Evolutionary conservation across 805 yeast genomes (phyloP).

Genomic region (Suhomyces pyralidae): DNA sequence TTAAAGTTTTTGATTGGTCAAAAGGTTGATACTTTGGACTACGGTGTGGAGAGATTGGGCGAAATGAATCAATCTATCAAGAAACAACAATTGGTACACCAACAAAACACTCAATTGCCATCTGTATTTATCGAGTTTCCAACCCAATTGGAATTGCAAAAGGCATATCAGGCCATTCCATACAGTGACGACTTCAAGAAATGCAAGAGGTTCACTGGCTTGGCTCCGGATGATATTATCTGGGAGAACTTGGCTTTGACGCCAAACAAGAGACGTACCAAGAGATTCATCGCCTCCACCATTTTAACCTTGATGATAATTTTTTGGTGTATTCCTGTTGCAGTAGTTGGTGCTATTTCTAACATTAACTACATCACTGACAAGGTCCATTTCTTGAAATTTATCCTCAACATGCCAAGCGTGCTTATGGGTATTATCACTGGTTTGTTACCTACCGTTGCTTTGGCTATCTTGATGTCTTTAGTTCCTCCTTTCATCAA

Average conservation of each 20-base stretch:
- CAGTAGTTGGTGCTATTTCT: constrained; percentile 30
- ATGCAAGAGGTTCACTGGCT: constrained; percentile 54
- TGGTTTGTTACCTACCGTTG: constrained; percentile 25
- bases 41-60: constrained; percentile 63
- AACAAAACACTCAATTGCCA: constrained; percentile 50
- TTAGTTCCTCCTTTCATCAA: constrained; percentile 27
- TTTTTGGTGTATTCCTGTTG: constrained; percentile 75
- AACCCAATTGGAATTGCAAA: constrained; percentile 82
- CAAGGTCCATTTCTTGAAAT: constrained; percentile 21
- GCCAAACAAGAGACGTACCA: constrained; percentile 54
- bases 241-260: constrained; percentile 75
- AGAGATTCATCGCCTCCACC: constrained; percentile 57
- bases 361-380: constrained; percentile 24
- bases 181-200: constrained; percentile 46
- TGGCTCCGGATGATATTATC: constrained; percentile 76
- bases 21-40: constrained; percentile 81
- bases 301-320: constrained; percentile 61
- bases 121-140: constrained; percentile 81
- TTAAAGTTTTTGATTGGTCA: constrained; percentile 69
- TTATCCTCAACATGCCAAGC: constrained; percentile 24
- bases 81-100: constrained; percentile 52
- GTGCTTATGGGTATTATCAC: constrained; percentile 25
- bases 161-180: constrained; percentile 81
- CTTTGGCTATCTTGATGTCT: constrained; percentile 27
- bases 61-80: constrained; percentile 67